Evolutionary conservation across 805 yeast genomes (phyloP).

Genomic region (Starmerella apis): DNA sequence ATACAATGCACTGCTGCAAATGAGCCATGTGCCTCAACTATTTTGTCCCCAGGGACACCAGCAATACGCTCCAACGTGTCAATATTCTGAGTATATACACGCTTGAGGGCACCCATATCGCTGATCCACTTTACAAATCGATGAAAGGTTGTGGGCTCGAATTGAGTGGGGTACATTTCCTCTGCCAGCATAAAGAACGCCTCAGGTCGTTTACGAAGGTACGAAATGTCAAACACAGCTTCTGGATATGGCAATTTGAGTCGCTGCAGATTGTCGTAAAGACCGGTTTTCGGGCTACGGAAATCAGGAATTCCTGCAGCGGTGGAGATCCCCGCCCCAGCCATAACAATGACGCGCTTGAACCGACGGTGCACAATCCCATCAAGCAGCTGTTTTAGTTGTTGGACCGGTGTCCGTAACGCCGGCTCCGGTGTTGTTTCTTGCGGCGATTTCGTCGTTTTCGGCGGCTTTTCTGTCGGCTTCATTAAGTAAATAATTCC

Average conservation of each 20-base stretch:
- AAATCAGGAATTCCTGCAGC: conserved; percentile 94
- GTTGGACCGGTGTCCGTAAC: background rate
- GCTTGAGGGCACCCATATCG: conserved; percentile 47
- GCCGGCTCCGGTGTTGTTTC: background rate
- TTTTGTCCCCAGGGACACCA: conserved; percentile 51
- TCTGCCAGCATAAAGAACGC: conserved; percentile 78
- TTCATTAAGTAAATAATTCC: conserved; percentile 23
- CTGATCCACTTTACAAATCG: conserved; percentile 56
- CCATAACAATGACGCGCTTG: conserved; percentile 31
- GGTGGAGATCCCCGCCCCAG: conserved; percentile 93
- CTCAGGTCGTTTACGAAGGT: conserved; percentile 59
- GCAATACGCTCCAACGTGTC: conserved; percentile 85
- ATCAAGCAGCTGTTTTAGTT: conserved; percentile 6
- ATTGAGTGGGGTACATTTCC: conserved; percentile 82
- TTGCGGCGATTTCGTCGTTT: conserved; percentile 2
- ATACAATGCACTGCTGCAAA: conserved; percentile 80
- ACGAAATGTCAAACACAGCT: conserved; percentile 88
- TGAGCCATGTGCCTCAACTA: conserved; percentile 93
- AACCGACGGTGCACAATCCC: conserved; percentile 20
- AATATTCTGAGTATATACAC: conserved; percentile 86
- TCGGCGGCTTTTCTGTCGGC: conserved; percentile 20
- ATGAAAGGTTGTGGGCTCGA: conserved; percentile 74
- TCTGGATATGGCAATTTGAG: conserved; percentile 82
- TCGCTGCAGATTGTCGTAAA: conserved; percentile 63
- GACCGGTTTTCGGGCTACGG: conserved; percentile 70